phyloP scores from a whole-genome alignment of 306 rosid genomes.

The Vigna mungo region DNA sequence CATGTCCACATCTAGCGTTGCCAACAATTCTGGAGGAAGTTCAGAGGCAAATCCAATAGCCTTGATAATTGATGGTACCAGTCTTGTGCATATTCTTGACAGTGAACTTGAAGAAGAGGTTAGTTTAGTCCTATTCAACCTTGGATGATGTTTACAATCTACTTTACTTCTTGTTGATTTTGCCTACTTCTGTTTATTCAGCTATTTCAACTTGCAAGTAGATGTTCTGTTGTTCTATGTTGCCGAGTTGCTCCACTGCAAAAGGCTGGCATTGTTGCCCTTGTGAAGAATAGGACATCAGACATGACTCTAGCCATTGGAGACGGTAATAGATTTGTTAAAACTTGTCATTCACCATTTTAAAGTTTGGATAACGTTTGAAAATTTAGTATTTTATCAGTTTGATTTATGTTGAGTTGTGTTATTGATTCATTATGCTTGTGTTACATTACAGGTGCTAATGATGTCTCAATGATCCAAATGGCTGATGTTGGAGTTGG shows the following conservation, averaged over 20 bases:
- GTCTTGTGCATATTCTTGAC: conserved; percentile 94
- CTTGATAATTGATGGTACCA: conserved; percentile 91
- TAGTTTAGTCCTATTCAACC: conserved; percentile 41
- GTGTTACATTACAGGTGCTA: conserved; percentile 72
- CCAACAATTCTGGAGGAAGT: conserved; percentile 47
- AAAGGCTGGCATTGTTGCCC: conserved; percentile 90
- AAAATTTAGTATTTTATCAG: conserved; percentile 16
- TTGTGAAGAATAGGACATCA: conserved; percentile 81
- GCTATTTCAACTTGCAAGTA: conserved; percentile 78
- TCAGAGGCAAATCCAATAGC: conserved; percentile 58
- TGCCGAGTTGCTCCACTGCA: conserved; percentile 98
- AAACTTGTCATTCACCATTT: conserved; percentile 14
- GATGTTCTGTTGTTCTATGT: conserved; percentile 92
- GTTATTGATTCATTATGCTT: conserved; percentile 20
- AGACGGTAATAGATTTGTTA: conserved; percentile 66
- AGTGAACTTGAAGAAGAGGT: conserved; percentile 86
- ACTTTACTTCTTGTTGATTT: conserved; percentile 40
- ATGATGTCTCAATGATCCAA: conserved; percentile 98
- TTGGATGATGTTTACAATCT: conserved; percentile 13
- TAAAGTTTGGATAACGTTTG: not conserved
- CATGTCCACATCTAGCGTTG: conserved; percentile 38
- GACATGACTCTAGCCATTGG: conserved; percentile 98
- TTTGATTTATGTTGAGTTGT: conserved; percentile 7
- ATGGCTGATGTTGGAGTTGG: conserved; percentile 99
- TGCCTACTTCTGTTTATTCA: conserved; percentile 47